Conservation (phyloP, 495 filamentous ascomycete genomes). For the Annulohypoxylon moriforme region DNA sequence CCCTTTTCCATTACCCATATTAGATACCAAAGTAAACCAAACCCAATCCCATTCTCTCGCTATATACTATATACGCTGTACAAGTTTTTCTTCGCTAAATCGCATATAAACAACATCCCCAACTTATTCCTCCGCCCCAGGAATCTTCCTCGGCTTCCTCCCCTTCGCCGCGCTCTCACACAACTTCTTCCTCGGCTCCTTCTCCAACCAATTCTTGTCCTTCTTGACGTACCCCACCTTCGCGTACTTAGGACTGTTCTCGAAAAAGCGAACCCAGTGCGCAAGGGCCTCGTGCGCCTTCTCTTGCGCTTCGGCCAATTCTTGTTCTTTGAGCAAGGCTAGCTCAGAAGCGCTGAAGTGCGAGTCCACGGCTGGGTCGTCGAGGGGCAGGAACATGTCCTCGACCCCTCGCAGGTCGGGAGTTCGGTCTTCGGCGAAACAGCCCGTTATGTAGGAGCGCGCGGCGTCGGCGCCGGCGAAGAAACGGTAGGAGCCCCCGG, state of each 20-base stretch:
- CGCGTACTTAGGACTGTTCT: conserved; percentile 77
- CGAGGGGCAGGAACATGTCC: conserved; percentile 85
- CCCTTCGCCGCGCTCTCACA: conserved; percentile 59
- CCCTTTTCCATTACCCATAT: neutral
- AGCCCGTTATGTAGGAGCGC: conserved; percentile 95
- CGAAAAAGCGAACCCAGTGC: conserved; percentile 83
- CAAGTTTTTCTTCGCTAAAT: neutral
- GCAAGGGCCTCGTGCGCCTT: conserved; percentile 67
- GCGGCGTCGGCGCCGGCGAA: conserved; percentile 90
- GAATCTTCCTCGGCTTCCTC: conserved; percentile 55
- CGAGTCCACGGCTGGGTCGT: conserved; percentile 67
- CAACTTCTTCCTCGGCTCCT: conserved; percentile 54
- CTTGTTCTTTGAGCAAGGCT: conserved; percentile 64
- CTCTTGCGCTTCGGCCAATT: conserved; percentile 62
- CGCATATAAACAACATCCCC: neutral
- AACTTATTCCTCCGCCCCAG: conserved; percentile 39
- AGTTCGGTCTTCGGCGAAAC: conserved; percentile 87
- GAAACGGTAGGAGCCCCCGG: conserved; percentile 86
- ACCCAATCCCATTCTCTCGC: conserved; percentile 6
- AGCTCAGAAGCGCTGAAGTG: conserved; percentile 64
- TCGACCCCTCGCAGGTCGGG: conserved; percentile 87
- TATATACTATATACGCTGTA: neutral
- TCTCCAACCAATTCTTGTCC: conserved; percentile 59
- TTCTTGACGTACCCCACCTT: conserved; percentile 73
- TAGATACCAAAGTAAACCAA: neutral